Evolutionary conservation across 2,329 filamentous ascomycete genomes (phyloP), one percentile per base, ranked within the genome.

Genomic region (Drechmeria coniospora): DNA sequence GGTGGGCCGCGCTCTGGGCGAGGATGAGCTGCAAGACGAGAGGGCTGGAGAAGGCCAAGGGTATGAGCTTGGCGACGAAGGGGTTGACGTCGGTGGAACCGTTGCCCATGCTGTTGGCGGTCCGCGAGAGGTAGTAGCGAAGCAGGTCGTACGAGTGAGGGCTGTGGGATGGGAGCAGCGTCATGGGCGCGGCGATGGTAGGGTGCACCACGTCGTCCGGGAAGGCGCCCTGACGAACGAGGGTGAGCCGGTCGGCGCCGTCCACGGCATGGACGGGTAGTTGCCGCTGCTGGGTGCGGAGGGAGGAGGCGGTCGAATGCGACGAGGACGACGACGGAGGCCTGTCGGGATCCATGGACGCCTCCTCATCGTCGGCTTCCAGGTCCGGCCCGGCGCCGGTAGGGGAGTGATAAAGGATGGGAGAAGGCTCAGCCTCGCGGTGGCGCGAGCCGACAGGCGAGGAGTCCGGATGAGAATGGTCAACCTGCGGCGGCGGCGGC

Each of bases 41-140:
- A 3, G 59, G 52, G 26, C 56, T 58, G 19, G 52, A 53, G 21
- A 62, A 63, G 3, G 59, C 55, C 2, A 63, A 33, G 0, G 58
- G 58, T 4, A 63, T 50, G 15, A 63, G 48, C 28, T 61, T 56
- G 15, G 53, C 51, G 12, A 61, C 41, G 27, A 62, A 61, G 1
- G 58, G 59, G 23, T 63, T 63, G 23, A 57, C 43, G 2, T 51
- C 47, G 1, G 58, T 60, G 1, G 59, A 57, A 1, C 56, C 58
- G 29, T 63, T 63, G 18, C 54, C 57, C 57, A 63, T 61, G 27
- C 55, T 59, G 23, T 54, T 52, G 11, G 56, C 53, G 0, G 58
- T 63, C 2, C 54, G 55, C 2, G 46, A 40, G 5, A 61, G 35
- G 34, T 63, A 63, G 38, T 61, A 59, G 30, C 52, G 54, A 8